phyloP scores from a whole-genome alignment of 148 eudicot genomes.

The Hydrangea macrophylla region DNA sequence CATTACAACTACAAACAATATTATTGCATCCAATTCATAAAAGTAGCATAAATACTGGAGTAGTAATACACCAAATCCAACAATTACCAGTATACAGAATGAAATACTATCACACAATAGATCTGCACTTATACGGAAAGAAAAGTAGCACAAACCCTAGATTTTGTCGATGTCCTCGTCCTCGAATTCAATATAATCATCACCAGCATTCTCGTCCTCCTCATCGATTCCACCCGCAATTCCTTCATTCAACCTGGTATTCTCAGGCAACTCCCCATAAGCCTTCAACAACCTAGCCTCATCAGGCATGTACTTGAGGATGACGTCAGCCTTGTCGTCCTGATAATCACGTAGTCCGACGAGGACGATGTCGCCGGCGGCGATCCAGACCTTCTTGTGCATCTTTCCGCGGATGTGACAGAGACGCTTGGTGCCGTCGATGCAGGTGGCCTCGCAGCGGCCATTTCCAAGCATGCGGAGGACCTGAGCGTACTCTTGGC shows the following conservation, averaged over 20 bases:
- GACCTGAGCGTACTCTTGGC: conserved; percentile 85
- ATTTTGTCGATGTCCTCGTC: conserved; percentile 95
- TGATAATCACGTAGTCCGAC: conserved; percentile 88
- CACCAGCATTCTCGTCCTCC: conserved; percentile 58
- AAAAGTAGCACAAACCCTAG: conserved; percentile 16
- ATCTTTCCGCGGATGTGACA: conserved; percentile 93
- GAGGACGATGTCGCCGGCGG: conserved; percentile 81
- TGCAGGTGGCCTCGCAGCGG: conserved; percentile 70
- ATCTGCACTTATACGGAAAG: too few species aligned
- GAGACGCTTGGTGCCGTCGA: conserved; percentile 68
- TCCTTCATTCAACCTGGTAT: conserved; percentile 73
- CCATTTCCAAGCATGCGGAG: conserved; percentile 86
- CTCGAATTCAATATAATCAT: conserved; percentile 83
- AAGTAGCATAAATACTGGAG: too few species aligned
- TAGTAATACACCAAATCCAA: too few species aligned
- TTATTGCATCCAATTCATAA: too few species aligned
- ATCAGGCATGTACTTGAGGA: conserved; percentile 24
- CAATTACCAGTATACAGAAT: too few species aligned
- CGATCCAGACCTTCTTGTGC: conserved; percentile 97
- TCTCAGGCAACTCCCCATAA: conserved; percentile 75
- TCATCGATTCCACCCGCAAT: conserved; percentile 62
- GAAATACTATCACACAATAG: too few species aligned
- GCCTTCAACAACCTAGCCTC: conserved; percentile 66
- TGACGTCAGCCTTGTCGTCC: conserved; percentile 57
- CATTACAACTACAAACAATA: too few species aligned